phyloP scores from a whole-genome alignment of 2,329 filamentous ascomycete species.

The Cercospora beticola region DNA sequence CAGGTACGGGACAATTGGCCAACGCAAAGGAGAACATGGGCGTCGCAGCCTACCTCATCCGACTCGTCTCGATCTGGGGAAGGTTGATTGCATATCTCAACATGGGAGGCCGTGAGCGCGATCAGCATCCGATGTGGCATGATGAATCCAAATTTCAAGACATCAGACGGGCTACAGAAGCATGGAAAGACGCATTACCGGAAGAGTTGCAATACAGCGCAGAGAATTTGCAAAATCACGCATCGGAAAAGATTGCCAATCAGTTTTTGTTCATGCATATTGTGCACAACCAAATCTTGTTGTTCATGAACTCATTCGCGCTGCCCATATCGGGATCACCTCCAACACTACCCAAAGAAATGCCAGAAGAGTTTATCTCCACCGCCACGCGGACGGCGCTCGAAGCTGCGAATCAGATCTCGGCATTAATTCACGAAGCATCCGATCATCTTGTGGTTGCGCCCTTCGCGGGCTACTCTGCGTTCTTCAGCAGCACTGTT shows the following conservation, averaged over 20 bases:
- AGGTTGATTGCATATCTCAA: constrained; percentile 87
- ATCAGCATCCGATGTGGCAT: constrained; percentile 77
- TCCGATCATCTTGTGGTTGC: constrained; percentile 79
- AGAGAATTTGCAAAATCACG: constrained; percentile 82
- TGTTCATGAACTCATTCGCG: constrained; percentile 88
- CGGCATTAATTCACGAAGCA: constrained; percentile 75
- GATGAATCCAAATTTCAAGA: constrained; percentile 71
- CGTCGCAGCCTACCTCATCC: constrained; percentile 85
- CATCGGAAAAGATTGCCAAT: constrained; percentile 80
- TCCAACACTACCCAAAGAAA: constrained; percentile 59
- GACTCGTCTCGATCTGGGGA: constrained; percentile 84
- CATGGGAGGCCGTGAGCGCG: constrained; percentile 78
- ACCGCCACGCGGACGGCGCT: constrained; percentile 75
- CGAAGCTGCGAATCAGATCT: constrained; percentile 82
- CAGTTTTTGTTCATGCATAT: constrained; percentile 94
- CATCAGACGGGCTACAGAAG: constrained; percentile 69
- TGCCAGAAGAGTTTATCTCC: constrained; percentile 74
- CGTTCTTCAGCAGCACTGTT: constrained; percentile 90
- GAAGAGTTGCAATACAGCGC: constrained; percentile 68
- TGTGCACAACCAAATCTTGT: constrained; percentile 79
- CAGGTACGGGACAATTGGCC: constrained; percentile 63
- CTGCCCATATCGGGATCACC: constrained; percentile 65
- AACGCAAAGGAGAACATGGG: constrained; percentile 85
- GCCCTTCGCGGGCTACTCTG: constrained; percentile 92
- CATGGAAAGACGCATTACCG: constrained; percentile 69